Conservation (phyloP, 805 yeast species). For the Ogataea trehaloabstinens region DNA sequence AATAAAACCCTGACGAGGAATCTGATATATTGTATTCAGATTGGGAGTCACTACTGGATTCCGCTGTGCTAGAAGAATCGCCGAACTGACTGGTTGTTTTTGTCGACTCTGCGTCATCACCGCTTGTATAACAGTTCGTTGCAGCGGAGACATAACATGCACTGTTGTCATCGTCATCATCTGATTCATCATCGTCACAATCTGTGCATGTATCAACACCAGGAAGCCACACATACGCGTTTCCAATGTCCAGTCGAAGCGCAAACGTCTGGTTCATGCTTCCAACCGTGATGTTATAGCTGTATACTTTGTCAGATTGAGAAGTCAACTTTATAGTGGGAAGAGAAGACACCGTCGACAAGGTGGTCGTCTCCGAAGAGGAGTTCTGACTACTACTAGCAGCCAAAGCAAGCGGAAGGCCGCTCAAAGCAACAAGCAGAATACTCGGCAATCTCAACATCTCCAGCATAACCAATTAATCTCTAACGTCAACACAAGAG, state of each 20-base stretch:
- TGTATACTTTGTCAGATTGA: constrained; percentile 17
- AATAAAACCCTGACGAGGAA: constrained; percentile 19
- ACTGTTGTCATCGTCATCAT: not conserved
- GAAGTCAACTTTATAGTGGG: constrained; percentile 19
- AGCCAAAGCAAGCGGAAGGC: constrained; percentile 1
- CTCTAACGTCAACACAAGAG: no score
- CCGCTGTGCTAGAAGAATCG: constrained; percentile 1
- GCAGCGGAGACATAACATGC: not conserved
- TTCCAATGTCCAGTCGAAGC: constrained; percentile 30
- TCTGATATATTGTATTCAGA: constrained; percentile 25
- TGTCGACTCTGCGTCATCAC: constrained; percentile 1
- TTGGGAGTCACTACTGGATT: constrained; percentile 18
- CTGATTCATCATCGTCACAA: constrained; percentile 14
- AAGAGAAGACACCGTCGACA: constrained; percentile 12
- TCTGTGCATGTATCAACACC: constrained; percentile 19
- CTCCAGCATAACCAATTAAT: no score
- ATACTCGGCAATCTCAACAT: no score
- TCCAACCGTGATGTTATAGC: constrained; percentile 26
- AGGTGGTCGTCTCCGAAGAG: constrained; percentile 4
- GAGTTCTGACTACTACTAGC: not conserved
- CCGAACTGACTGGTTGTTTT: not conserved
- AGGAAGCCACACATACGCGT: constrained; percentile 31
- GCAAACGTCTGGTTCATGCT: constrained; percentile 20
- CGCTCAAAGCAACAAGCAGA: not conserved
- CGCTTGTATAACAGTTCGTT: not conserved